phyloP scores from a whole-genome alignment of 2,329 filamentous ascomycete species.

The Fusarium sp. region DNA sequence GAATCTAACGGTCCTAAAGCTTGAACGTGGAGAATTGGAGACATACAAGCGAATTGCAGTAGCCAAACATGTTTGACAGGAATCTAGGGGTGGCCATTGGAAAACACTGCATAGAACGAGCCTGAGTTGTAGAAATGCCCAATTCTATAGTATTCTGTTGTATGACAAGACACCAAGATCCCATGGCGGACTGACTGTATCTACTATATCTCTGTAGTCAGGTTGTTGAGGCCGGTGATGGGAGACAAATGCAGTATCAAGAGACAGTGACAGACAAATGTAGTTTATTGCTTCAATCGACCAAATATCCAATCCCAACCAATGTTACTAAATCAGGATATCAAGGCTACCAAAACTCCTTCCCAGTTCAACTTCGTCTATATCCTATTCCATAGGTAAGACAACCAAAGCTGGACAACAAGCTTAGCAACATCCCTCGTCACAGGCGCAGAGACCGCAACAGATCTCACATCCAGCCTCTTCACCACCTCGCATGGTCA shows the following conservation, averaged over 20 bases:
- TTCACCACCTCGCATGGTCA: slow-evolving; percentile 58
- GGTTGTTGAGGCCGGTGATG: background rate
- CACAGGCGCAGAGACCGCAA: slow-evolving; percentile 59
- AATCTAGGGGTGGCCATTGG: background rate
- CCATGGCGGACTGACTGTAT: background rate
- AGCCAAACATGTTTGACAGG: background rate
- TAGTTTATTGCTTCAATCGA: slow-evolving; percentile 15
- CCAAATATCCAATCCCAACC: background rate
- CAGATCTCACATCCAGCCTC: slow-evolving; percentile 60
- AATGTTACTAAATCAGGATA: slow-evolving; percentile 22
- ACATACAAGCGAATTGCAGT: background rate
- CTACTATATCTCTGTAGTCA: background rate
- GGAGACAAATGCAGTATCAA: background rate
- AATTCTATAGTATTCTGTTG: background rate
- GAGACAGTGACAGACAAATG: background rate
- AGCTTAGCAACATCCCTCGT: slow-evolving; percentile 57
- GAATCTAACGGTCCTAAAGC: accelerated
- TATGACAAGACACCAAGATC: background rate
- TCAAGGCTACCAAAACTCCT: slow-evolving; percentile 32
- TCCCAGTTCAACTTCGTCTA: slow-evolving; percentile 1
- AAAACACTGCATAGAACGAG: background rate
- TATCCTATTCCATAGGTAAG: background rate
- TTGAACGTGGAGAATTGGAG: background rate
- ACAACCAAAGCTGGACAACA: background rate
- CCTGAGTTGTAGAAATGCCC: background rate